Conservation (phyloP, 1,139 yeast species). For the Yamadazyma sp. region DNA sequence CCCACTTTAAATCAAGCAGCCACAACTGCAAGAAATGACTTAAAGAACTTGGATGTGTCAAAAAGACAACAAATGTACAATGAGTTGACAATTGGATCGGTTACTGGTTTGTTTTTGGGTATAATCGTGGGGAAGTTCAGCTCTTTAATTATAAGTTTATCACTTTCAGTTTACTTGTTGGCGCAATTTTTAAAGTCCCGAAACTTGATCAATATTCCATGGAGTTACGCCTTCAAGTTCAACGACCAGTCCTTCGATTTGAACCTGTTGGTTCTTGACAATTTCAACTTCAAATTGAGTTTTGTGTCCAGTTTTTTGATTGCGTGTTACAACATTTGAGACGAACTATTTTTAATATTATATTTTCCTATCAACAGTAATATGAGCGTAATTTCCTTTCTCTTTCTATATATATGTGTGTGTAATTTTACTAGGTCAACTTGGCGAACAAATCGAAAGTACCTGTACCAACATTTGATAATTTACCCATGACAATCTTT, state of each 20-base stretch:
- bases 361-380: not conserved
- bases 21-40: not conserved
- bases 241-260: constrained; percentile 51
- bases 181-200: constrained; percentile 61
- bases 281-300: constrained; percentile 65
- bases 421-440: too few relatives aligned
- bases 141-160: constrained; percentile 53
- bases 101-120: constrained; percentile 65
- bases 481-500: constrained; percentile 89
- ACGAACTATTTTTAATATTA: not conserved
- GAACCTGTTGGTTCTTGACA: constrained; percentile 54
- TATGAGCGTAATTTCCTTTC: not conserved
- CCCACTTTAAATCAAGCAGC: not conserved
- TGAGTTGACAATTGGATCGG: constrained; percentile 68
- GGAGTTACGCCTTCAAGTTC: constrained; percentile 44
- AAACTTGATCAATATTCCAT: constrained; percentile 53
- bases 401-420: not conserved
- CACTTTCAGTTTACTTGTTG: constrained; percentile 51
- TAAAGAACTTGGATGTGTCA: constrained; percentile 3
- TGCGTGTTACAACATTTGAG: constrained; percentile 59
- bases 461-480: constrained; percentile 94
- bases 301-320: constrained; percentile 59
- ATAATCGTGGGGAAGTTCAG: constrained; percentile 66
- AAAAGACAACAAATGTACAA: constrained; percentile 41
- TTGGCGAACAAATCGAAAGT: constrained; percentile 83